phyloP scores from a whole-genome alignment of 225 moss, liverwort and hornwort genomes.

The Ulota crispa region DNA sequence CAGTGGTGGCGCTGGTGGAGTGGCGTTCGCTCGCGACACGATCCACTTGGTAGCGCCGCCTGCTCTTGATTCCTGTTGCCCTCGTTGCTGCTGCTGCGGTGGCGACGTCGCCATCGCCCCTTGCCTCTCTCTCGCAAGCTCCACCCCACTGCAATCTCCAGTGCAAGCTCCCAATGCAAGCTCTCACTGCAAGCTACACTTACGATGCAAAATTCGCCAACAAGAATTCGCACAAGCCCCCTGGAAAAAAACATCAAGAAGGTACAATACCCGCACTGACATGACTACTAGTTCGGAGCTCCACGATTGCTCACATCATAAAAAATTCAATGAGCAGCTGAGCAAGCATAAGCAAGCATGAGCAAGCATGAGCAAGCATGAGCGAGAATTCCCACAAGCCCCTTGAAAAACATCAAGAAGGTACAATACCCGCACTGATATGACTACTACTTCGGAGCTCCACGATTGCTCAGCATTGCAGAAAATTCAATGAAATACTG shows the following conservation, averaged over 20 bases:
- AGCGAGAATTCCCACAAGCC: neutral
- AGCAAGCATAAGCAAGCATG: neutral
- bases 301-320: neutral
- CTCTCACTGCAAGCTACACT: neutral
- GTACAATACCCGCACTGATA: neutral
- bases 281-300: neutral
- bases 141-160: neutral
- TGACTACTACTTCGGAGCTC: neutral
- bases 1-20: constrained; percentile 37
- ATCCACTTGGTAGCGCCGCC: constrained; percentile 92
- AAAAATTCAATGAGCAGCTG: neutral
- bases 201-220: neutral
- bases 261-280: neutral
- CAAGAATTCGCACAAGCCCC: neutral
- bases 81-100: constrained; percentile 20
- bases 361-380: too few species aligned
- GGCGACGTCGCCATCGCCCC: constrained; percentile 27
- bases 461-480: neutral
- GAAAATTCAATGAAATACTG: neutral
- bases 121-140: neutral
- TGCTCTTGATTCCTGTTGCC: constrained; percentile 67
- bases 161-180: too few species aligned
- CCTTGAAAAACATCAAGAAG: neutral
- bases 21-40: constrained; percentile 66
- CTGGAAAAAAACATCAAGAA: neutral